Conservation (phyloP, 805 yeast species). For the Candida yuanshanica region DNA sequence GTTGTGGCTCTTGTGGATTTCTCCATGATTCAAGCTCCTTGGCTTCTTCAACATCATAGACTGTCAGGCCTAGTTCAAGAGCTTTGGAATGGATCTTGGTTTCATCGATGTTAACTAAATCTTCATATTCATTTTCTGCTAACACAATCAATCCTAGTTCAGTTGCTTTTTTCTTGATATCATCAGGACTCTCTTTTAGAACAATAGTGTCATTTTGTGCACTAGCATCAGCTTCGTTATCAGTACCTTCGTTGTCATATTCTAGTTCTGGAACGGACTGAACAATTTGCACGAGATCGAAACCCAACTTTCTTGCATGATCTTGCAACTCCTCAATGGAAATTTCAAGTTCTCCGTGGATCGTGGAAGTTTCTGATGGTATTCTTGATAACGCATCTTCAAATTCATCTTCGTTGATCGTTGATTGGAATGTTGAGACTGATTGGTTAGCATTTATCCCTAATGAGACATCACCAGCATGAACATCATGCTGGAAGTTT, state of each 20-base stretch:
- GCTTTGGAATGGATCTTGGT: slow-evolving; percentile 9
- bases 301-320: slow-evolving; percentile 17
- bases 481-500: neutral
- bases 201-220: slow-evolving; percentile 12
- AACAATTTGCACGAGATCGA: slow-evolving; percentile 9
- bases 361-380: slow-evolving; percentile 22
- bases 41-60: slow-evolving; percentile 20
- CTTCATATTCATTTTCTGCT: slow-evolving; percentile 19
- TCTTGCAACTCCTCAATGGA: slow-evolving; percentile 16
- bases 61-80: slow-evolving; percentile 14
- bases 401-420: slow-evolving; percentile 24
- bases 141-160: slow-evolving; percentile 24
- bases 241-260: slow-evolving; percentile 7
- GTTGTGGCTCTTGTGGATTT: slow-evolving; percentile 11
- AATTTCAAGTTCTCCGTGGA: slow-evolving; percentile 12
- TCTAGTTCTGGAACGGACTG: neutral
- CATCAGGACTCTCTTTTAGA: slow-evolving; percentile 4
- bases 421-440: slow-evolving; percentile 18
- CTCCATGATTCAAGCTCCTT: slow-evolving; percentile 1
- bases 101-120: slow-evolving; percentile 2
- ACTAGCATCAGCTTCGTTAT: slow-evolving; percentile 12
- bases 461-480: slow-evolving; percentile 5
- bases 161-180: slow-evolving; percentile 9
- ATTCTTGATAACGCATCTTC: slow-evolving; percentile 26
- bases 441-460: slow-evolving; percentile 15